A percentile compares a stretch with the other conserved stretches of the same genome.
Conservation (phyloP, 495 filamentous ascomycete genomes). For the Penicillium lagena region DNA sequence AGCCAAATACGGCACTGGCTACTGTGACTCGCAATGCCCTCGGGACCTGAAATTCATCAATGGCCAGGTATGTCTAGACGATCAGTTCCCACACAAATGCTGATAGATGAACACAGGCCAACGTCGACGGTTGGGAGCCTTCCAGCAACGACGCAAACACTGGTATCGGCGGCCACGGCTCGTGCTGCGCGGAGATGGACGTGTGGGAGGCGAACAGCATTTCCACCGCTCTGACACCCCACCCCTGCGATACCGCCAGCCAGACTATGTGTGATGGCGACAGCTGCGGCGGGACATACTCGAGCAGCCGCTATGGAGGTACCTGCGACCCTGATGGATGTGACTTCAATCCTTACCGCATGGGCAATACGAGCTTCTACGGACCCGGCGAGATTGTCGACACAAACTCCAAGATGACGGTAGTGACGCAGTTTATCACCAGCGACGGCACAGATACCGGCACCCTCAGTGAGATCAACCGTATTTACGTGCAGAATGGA, state of each 20-base stretch:
- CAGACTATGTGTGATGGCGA: constrained; percentile 53
- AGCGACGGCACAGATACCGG: constrained; percentile 47
- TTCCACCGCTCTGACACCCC: constrained; percentile 53
- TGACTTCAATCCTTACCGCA: constrained; percentile 71
- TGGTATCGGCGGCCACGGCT: constrained; percentile 52
- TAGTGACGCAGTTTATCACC: constrained; percentile 67
- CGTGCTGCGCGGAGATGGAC: constrained; percentile 71
- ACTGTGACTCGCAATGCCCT: constrained; percentile 70
- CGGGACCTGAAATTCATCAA: constrained; percentile 63
- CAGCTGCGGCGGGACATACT: constrained; percentile 47
- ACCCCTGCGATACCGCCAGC: constrained; percentile 52
- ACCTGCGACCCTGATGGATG: constrained; percentile 73
- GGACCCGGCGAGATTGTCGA: constrained; percentile 55
- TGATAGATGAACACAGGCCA: constrained; percentile 23
- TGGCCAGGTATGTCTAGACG: constrained; percentile 27
- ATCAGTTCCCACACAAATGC: not conserved
- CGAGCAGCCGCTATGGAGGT: constrained; percentile 36
- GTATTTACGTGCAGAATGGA: constrained; percentile 67
- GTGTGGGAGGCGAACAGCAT: constrained; percentile 67
- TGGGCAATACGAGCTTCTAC: constrained; percentile 58
- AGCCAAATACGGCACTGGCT: constrained; percentile 67
- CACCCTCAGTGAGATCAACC: constrained; percentile 55
- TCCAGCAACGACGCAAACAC: constrained; percentile 55
- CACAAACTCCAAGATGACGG: constrained; percentile 56
- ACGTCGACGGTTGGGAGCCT: constrained; percentile 53